These are phyloP conservation scores for Przewalskia tangutica DNA, from an alignment of 257 asterid species.

Conservation along the genomic window DNA sequence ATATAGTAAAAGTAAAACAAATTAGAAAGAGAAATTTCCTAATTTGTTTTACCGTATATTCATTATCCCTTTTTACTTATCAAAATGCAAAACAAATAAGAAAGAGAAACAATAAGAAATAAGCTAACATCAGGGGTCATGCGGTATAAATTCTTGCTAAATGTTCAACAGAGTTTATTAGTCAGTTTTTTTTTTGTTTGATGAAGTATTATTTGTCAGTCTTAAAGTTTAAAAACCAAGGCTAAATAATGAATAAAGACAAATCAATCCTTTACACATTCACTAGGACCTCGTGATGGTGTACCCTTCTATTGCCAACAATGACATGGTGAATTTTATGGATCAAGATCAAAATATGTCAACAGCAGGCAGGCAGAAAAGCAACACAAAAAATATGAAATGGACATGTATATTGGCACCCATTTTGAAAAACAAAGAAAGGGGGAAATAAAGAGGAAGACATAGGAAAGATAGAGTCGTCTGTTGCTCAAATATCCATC, in stretches of 20 bases:
- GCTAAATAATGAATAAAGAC: background rate
- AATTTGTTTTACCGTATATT: background rate
- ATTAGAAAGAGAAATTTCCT: background rate
- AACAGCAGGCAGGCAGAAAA: background rate
- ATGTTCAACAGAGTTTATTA: background rate
- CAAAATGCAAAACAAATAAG: background rate
- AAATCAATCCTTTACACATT: background rate
- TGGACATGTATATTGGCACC: background rate
- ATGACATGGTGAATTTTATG: background rate
- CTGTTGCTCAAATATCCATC: background rate
- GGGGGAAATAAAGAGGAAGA: background rate
- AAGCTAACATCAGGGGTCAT: background rate
- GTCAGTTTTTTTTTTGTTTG: background rate
- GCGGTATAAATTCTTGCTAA: background rate
- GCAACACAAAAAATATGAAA: background rate
- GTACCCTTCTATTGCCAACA: background rate
- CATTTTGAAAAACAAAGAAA: background rate
- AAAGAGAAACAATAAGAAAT: background rate
- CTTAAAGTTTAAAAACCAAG: background rate
- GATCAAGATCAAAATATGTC: background rate
- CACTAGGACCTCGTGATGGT: background rate
- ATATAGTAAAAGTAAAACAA: constrained; percentile 8
- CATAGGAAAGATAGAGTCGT: background rate
- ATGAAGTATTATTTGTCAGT: background rate
- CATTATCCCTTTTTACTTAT: background rate